Conservation (phyloP, 2,329 filamentous ascomycete species). For the Xylaria sp. region DNA sequence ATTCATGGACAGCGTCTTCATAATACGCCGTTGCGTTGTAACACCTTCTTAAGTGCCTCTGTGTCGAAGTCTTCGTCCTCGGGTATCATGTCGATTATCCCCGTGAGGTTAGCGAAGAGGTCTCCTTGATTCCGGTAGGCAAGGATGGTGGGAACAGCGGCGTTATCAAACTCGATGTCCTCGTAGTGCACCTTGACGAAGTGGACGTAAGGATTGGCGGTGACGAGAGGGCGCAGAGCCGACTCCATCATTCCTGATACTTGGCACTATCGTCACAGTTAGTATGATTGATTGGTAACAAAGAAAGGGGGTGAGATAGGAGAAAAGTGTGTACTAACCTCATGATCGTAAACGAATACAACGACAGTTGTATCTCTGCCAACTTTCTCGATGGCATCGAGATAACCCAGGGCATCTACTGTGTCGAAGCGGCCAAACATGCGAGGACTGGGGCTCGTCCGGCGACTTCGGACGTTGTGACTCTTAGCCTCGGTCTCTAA, state of each 20-base stretch:
- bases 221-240: conserved; percentile 76
- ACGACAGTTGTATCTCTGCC: conserved; percentile 81
- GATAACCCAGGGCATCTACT: conserved; percentile 88
- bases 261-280: conserved; percentile 65
- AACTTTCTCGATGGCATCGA: conserved; percentile 96
- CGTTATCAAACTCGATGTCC: conserved; percentile 92
- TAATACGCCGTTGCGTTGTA: conserved; percentile 59
- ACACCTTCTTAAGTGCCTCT: conserved; percentile 57
- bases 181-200: conserved; percentile 92
- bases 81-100: conserved; percentile 85
- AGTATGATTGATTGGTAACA: conserved; percentile 21
- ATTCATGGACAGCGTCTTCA: conserved; percentile 35
- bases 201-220: conserved; percentile 71
- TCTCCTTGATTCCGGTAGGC: conserved; percentile 89
- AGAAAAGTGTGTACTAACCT: conserved; percentile 60
- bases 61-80: conserved; percentile 66
- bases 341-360: conserved; percentile 89
- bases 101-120: conserved; percentile 87
- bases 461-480: conserved; percentile 64
- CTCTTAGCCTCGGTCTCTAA: conserved; percentile 66
- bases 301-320: not conserved
- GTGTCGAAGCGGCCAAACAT: conserved; percentile 80
- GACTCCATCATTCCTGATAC: conserved; percentile 80
- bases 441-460: conserved; percentile 77
- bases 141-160: conserved; percentile 84